A percentile compares a stretch with the other conserved stretches of the same genome.
phyloP scores from a whole-genome alignment of 257 asterid genomes.

The Prunella vulgaris region DNA sequence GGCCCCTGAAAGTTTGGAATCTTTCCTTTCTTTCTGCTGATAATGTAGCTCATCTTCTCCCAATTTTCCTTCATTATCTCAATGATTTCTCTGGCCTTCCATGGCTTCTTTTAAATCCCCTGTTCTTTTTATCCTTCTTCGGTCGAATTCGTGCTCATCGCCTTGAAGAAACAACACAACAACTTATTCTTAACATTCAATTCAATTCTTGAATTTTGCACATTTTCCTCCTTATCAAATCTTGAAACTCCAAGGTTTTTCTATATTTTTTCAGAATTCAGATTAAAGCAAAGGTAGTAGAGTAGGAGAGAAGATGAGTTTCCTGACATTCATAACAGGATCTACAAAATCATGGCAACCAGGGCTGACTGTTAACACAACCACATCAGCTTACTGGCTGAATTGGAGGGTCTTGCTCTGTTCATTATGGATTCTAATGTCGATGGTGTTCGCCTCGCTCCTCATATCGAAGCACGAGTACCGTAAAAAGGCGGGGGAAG shows the following conservation, averaged over 20 bases:
- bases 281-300: conserved; percentile 12
- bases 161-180: too few species aligned
- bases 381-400: conserved; percentile 74
- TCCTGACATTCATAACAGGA: conserved; percentile 80
- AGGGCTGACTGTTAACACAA: conserved; percentile 64
- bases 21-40: conserved; percentile 42
- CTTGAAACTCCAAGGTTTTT: not conserved
- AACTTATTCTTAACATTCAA: conserved; percentile 11
- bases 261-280: not conserved
- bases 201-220: conserved; percentile 19
- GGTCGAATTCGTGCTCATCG: not conserved
- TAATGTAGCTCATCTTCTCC: conserved; percentile 37
- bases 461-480: conserved; percentile 68
- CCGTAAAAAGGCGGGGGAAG: conserved; percentile 24
- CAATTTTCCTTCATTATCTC: not conserved
- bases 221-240: not conserved
- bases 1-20: conserved; percentile 49
- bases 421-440: conserved; percentile 55
- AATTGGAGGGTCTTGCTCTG: conserved; percentile 85
- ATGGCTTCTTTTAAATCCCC: conserved; percentile 11
- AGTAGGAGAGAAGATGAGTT: conserved; percentile 41
- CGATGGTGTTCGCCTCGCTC: conserved; percentile 62
- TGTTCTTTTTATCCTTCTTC: not conserved
- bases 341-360: conserved; percentile 86
- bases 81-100: not conserved